Percentiles rank a stretch among this genome's conserved stretches.
Evolutionary conservation across 306 rosid genomes (phyloP).

Genomic region (Rosa persica): DNA sequence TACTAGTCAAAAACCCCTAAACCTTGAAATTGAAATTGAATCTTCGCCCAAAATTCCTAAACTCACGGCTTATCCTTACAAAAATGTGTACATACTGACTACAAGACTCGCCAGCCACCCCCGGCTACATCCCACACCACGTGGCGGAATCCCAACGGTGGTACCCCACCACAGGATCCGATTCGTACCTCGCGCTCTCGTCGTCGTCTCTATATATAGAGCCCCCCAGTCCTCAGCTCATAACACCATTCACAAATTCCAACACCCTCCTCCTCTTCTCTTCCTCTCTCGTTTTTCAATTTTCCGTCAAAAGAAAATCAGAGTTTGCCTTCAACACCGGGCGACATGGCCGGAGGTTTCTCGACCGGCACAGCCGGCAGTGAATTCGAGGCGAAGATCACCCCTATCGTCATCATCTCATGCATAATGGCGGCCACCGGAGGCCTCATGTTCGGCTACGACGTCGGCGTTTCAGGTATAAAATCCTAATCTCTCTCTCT

Average conservation of each 20-base stretch:
- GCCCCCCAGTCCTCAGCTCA: neutral
- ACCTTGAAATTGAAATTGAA: too few relatives aligned
- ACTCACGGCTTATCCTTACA: neutral
- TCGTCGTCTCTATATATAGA: constrained; percentile 15
- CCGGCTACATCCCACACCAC: constrained; percentile 14
- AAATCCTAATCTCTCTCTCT: neutral
- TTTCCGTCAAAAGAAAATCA: neutral
- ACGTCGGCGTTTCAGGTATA: constrained; percentile 80
- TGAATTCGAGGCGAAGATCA: constrained; percentile 78
- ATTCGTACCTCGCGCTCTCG: constrained; percentile 4
- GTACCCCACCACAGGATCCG: constrained; percentile 29
- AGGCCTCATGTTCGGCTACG: constrained; percentile 93
- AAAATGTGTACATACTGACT: neutral
- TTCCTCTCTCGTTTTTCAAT: neutral
- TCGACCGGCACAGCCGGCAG: constrained; percentile 20
- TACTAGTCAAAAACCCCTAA: too few relatives aligned
- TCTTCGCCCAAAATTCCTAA: too few relatives aligned
- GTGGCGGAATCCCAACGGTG: constrained; percentile 36
- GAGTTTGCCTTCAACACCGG: neutral
- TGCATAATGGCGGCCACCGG: constrained; percentile 90
- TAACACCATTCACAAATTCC: neutral
- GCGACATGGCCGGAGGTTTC: constrained; percentile 62
- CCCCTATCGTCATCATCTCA: constrained; percentile 77
- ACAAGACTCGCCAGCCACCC: neutral
- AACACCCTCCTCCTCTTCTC: neutral